These are phyloP conservation scores for Phialophora chinensis DNA, from an alignment of 2,329 filamentous ascomycete genomes.

Conservation along the genomic window DNA sequence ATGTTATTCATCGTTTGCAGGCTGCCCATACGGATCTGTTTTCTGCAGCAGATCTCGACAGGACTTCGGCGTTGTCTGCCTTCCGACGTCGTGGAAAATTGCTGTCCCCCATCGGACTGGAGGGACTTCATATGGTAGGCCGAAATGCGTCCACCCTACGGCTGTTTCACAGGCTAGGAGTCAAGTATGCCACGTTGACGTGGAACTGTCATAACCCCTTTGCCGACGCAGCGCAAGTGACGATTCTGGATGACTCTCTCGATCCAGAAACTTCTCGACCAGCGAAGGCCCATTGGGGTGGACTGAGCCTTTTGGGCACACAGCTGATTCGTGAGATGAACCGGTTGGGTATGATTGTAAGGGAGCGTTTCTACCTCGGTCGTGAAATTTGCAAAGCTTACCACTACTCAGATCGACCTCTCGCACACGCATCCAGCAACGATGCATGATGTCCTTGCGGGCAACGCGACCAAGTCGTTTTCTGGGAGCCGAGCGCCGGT, in stretches of 20 bases:
- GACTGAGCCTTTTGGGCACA: conserved; percentile 73
- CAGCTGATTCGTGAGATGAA: conserved; percentile 86
- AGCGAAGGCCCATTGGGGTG: conserved; percentile 54
- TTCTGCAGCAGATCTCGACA: conserved; percentile 61
- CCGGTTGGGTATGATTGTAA: conserved; percentile 79
- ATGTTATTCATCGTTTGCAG: conserved; percentile 70
- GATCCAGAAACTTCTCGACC: conserved; percentile 43
- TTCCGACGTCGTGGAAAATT: conserved; percentile 65
- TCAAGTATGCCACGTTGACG: conserved; percentile 88
- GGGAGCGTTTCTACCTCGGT: background rate
- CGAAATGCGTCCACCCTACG: conserved; percentile 76
- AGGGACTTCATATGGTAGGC: conserved; percentile 91
- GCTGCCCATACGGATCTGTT: conserved; percentile 70
- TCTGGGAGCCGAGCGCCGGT: conserved; percentile 66
- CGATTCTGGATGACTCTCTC: conserved; percentile 43
- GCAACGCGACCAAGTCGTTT: conserved; percentile 28
- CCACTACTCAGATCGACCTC: conserved; percentile 67
- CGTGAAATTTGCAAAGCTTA: background rate
- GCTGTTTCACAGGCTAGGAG: conserved; percentile 75
- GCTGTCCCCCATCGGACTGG: conserved; percentile 78
- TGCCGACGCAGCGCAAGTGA: conserved; percentile 77
- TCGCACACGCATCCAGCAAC: conserved; percentile 79
- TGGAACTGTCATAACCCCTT: conserved; percentile 93
- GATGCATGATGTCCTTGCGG: conserved; percentile 77
- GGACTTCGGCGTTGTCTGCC: conserved; percentile 65